phyloP scores from a whole-genome alignment of 225 moss, liverwort and hornwort genomes.

The Polytrichum formosum region DNA sequence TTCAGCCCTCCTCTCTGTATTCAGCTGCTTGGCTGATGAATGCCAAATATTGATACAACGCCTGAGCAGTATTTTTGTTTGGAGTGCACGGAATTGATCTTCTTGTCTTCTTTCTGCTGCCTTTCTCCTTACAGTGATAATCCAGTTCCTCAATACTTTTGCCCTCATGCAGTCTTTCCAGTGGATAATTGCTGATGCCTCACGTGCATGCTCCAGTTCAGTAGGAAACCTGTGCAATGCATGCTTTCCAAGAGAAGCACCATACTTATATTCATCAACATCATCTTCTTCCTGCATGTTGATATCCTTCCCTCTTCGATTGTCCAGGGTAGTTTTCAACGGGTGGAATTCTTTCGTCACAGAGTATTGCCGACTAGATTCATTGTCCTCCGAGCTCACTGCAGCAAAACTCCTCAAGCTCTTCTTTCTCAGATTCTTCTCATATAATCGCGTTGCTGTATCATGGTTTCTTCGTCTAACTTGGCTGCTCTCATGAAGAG shows the following conservation, averaged over 20 bases:
- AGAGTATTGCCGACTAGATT: constrained; percentile 1
- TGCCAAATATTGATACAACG: constrained; percentile 32
- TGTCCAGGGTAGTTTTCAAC: constrained; percentile 9
- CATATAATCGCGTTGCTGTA: constrained; percentile 11
- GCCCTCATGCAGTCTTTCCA: constrained; percentile 22
- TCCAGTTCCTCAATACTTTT: constrained; percentile 35
- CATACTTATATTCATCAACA: constrained; percentile 12
- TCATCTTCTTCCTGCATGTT: constrained; percentile 7
- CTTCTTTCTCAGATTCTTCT: constrained; percentile 22
- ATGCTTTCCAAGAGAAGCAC: constrained; percentile 27
- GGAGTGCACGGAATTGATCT: constrained; percentile 4
- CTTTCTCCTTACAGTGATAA: constrained; percentile 14
- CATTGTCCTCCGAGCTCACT: constrained; percentile 8
- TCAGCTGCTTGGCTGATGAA: constrained; percentile 11
- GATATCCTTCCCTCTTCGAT: constrained; percentile 3
- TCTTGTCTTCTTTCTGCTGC: constrained; percentile 9
- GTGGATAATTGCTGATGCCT: constrained; percentile 16
- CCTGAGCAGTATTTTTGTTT: constrained; percentile 19
- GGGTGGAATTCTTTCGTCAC: constrained; percentile 21
- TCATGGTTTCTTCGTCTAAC: constrained; percentile 4
- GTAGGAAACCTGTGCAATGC: constrained; percentile 14
- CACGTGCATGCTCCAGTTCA: constrained; percentile 3
- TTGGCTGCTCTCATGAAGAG: constrained; percentile 23
- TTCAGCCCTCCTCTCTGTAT: background rate
- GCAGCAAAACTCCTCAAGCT: constrained; percentile 5